Percentiles rank a stretch among this genome's conserved stretches.
Evolutionary conservation across 768 basidiomycete genomes (phyloP).

Genomic region (Pilatotrama ljubarskyi): DNA sequence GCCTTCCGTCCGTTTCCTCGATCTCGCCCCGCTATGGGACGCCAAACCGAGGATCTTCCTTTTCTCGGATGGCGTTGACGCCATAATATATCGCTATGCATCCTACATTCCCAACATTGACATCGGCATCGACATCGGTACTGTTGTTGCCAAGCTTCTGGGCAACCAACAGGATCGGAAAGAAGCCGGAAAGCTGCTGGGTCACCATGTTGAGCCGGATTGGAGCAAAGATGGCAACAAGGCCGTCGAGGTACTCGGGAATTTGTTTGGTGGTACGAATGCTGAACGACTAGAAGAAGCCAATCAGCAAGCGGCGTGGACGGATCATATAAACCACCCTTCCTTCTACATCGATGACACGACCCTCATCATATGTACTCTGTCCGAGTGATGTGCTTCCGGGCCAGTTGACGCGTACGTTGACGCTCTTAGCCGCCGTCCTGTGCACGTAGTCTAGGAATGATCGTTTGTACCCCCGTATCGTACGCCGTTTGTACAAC

Average conservation of each 20-base stretch:
- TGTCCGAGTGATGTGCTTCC: too few relatives aligned
- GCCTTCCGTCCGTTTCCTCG: neutral
- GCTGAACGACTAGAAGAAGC: neutral
- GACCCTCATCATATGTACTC: too few relatives aligned
- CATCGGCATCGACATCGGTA: neutral
- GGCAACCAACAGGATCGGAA: neutral
- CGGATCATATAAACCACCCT: neutral
- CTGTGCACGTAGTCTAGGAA: too few relatives aligned
- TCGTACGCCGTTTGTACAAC: too few relatives aligned
- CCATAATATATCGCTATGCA: neutral
- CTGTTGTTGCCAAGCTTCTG: neutral
- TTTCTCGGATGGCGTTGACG: slow-evolving; percentile 8
- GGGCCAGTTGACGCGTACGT: too few relatives aligned
- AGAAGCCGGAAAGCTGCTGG: neutral
- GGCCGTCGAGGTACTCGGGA: slow-evolving; percentile 1
- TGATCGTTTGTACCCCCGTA: too few relatives aligned
- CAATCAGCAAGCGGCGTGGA: neutral
- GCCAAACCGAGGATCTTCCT: neutral
- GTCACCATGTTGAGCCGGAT: neutral
- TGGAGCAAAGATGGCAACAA: slow-evolving; percentile 1
- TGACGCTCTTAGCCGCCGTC: too few relatives aligned
- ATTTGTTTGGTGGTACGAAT: neutral
- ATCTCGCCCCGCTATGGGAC: slow-evolving; percentile 2
- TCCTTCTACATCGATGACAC: too few relatives aligned
- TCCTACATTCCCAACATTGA: neutral